Base-by-base conservation (phyloP, 2,329 filamentous ascomycete species). In the Aspergillus ibericus region DNA sequence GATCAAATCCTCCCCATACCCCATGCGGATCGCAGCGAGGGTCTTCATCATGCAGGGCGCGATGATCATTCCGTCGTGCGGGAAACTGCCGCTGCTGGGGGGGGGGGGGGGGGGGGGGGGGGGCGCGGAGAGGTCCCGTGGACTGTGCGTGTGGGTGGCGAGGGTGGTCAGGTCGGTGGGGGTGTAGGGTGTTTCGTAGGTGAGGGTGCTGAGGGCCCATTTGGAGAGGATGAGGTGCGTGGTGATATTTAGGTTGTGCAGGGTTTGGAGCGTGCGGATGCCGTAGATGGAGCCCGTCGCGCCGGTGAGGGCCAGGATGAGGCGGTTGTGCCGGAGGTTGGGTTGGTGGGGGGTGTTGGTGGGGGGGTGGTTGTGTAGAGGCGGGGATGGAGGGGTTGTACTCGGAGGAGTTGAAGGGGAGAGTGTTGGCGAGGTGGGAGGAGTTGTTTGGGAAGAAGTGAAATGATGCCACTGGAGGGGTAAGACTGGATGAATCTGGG, bases 21-120 rank as follows among this genome's bases (percentile, higher is more conserved):
- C 79, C 1, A 65, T 58, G n/a, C 67, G 61, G 3, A 81, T 69
- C 0, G 67, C 72, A 0, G 77, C 74, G 9, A 80, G 69, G 2
- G 78, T 80, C 66, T 80, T 80, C 73, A 81, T 75, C 53, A 71
- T 76, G 67, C 78, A 81, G 5, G 54, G 54, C 4, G 76, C 72
- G 5, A 81, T 65, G 22, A 80, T 74, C 78, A 81, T 81, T 35
- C 77, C 79, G 55, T 77, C 74, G 36, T 27, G 27, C 42, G 46
- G 49, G 36, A 60, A 68, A 1, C 58, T 67, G 1, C 65, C 64
- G 22, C 61, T 66, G 10, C 67, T 66, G 1, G 68, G 59, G n/a
- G n/a, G n/a, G n/a, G n/a, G n/a, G n/a, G n/a, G n/a, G n/a, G n/a
- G n/a, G n/a, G n/a, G n/a, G n/a, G n/a, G n/a, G n/a, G n/a, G n/a